Percentiles rank a stretch among this genome's conserved stretches.
These are phyloP conservation scores for Penicillium expansum DNA, from an alignment of 2,329 filamentous ascomycete species.

Conservation along the genomic window DNA sequence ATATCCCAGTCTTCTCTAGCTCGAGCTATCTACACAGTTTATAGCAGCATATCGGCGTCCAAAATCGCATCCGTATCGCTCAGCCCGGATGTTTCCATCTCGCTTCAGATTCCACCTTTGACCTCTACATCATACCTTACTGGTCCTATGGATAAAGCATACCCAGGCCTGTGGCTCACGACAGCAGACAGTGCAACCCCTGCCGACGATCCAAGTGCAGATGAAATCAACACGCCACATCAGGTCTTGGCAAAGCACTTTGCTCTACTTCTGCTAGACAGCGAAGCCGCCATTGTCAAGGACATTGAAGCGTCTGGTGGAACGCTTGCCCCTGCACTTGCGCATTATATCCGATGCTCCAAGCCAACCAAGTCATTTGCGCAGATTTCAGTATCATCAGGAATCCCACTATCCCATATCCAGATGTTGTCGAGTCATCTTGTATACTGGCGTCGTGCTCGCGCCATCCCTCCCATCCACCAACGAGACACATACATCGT, in stretches of 20 bases:
- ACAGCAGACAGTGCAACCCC: conserved; percentile 76
- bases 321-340: conserved; percentile 71
- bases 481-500: conserved; percentile 87
- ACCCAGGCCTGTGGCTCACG: conserved; percentile 79
- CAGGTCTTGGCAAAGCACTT: conserved; percentile 74
- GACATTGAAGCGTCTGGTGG: conserved; percentile 68
- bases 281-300: conserved; percentile 74
- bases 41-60: conserved; percentile 75
- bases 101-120: conserved; percentile 61
- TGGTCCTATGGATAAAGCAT: conserved; percentile 63
- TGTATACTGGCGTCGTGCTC: conserved; percentile 91
- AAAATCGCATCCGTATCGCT: conserved; percentile 82
- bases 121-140: conserved; percentile 72
- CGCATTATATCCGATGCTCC: conserved; percentile 64
- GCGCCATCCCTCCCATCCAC: conserved; percentile 86
- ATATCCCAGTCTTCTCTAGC: conserved; percentile 71
- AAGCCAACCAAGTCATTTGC: conserved; percentile 68
- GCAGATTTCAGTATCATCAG: conserved; percentile 58
- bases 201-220: conserved; percentile 59
- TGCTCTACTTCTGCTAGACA: conserved; percentile 77
- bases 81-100: conserved; percentile 60
- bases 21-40: conserved; percentile 77
- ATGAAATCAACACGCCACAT: conserved; percentile 58
- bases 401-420: conserved; percentile 75
- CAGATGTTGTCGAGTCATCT: conserved; percentile 88